Evolutionary conservation across 1,284 basidiomycete genomes (phyloP).

Genomic region (Xerocomus minutiporus): DNA sequence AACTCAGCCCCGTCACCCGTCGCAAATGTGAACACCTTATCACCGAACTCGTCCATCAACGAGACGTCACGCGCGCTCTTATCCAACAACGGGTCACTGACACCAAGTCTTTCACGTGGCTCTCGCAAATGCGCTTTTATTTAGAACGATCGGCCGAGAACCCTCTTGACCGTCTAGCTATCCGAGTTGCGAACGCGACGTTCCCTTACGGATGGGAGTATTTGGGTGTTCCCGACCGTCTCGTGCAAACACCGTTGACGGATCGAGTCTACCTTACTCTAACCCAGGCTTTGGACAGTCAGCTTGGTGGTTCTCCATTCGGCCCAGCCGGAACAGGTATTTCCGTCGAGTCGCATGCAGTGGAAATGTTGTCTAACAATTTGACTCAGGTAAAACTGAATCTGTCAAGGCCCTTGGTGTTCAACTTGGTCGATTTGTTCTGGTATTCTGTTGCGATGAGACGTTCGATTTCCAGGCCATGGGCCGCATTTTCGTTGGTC

Average conservation of each 20-base stretch:
- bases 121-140: conserved; percentile 99
- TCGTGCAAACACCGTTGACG: conserved; percentile 98
- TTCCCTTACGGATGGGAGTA: conserved; percentile 99
- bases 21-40: conserved; percentile 98
- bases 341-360: conserved; percentile 13
- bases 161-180: conserved; percentile 75
- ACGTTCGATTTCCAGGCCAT: conserved; percentile 99
- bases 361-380: conserved; percentile 6
- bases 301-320: conserved; percentile 95
- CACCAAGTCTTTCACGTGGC: conserved; percentile 82
- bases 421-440: conserved; percentile 93
- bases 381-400: conserved; percentile 83
- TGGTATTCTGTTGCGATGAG: conserved; percentile 99
- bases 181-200: conserved; percentile 86
- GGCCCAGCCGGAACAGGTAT: conserved; percentile 95
- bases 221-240: conserved; percentile 91
- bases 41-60: conserved; percentile 97
- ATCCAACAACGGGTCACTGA: conserved; percentile 64
- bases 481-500: conserved; percentile 97
- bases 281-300: conserved; percentile 92
- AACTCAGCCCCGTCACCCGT: conserved; percentile 83
- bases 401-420: conserved; percentile 99
- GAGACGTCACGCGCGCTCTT: conserved; percentile 87
- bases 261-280: conserved; percentile 95
- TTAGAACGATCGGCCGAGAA: conserved; percentile 68